phyloP scores from a whole-genome alignment of 768 basidiomycete genomes.

The Boletus sp. region DNA sequence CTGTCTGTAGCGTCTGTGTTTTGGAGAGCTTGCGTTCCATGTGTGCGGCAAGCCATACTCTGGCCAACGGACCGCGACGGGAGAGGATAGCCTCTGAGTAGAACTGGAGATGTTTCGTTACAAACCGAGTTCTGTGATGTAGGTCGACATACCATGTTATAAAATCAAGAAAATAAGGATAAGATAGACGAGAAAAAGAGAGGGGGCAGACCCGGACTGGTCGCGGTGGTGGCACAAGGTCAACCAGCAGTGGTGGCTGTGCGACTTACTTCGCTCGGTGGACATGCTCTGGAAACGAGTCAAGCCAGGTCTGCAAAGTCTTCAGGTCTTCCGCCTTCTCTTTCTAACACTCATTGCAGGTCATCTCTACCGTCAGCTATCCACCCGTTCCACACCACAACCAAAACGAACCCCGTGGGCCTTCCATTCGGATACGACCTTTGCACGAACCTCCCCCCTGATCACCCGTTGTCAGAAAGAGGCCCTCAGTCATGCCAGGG shows the following conservation, averaged over 20 bases:
- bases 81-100: slow-evolving; percentile 94
- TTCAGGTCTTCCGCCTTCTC: too few species aligned
- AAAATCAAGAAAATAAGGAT: slow-evolving; percentile 18
- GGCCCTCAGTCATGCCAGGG: slow-evolving; percentile 33
- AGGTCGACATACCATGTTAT: slow-evolving; percentile 20
- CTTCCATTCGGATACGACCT: slow-evolving; percentile 22
- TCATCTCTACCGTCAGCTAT: slow-evolving; percentile 1
- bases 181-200: slow-evolving; percentile 19
- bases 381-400: background rate
- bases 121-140: accelerated
- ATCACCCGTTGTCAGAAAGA: slow-evolving; percentile 33
- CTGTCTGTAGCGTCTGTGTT: slow-evolving; percentile 88
- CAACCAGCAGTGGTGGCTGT: slow-evolving; percentile 26
- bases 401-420: slow-evolving; percentile 25
- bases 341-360: background rate
- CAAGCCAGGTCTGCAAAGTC: background rate
- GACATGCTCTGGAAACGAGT: slow-evolving; percentile 8
- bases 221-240: slow-evolving; percentile 12
- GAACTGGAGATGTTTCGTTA: slow-evolving; percentile 49
- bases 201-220: background rate
- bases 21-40: slow-evolving; percentile 98
- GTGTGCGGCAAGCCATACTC: slow-evolving; percentile 99
- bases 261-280: background rate
- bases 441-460: slow-evolving; percentile 24
- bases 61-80: slow-evolving; percentile 89